Base-by-base conservation (phyloP, 345 rosid genomes). In the Heritiera littoralis region DNA sequence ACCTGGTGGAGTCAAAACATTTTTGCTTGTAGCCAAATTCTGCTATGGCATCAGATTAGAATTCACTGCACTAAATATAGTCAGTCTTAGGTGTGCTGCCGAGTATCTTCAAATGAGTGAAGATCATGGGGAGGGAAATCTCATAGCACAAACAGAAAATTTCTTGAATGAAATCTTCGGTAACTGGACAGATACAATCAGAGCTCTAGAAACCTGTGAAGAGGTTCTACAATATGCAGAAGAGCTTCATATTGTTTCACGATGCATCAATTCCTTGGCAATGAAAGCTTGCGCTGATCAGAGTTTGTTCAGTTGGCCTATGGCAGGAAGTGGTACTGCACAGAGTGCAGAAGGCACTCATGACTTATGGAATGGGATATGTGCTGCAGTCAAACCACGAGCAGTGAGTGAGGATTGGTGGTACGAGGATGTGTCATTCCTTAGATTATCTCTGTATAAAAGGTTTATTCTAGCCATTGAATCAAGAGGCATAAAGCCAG, bases 71-170 rank as follows among this genome's bases (percentile, higher is more conserved):
- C 64, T 76, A 56, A 95, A 90, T 74, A 78, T 91, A 2, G 93
- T 90, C 40, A 82, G 88, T 67, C 94, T 92, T 11, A 85, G 97
- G 79, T 95, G 99, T 66, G 97, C 97, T 13, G 94, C 97, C 3
- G 98, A 93, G 88, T 92, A 90, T 86, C 93, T 95, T 46, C 86
- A 79, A 30, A 95, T 95, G 98, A 88, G 67, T 13, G 97, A 95
- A 54, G 92, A 90, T 32, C 89, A 85, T 17, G 92, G 92, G 46
- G 94, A 88, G 56, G 85, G 86, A 67, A 95, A 93, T 81, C 97
- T 95, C 84, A 89, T 93, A 20, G 14, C 69, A 40, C 93, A 85
- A 78, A 87, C 97, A 0, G 99, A 93, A 80, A 86, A 17, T 77
- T 92, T 91, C 60, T 88, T 95, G 20, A 87, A 80, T 20, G 92